These are phyloP conservation scores for Pythium phragmiticola DNA, from an alignment of 352 stramenopile species.

Conservation along the genomic window DNA sequence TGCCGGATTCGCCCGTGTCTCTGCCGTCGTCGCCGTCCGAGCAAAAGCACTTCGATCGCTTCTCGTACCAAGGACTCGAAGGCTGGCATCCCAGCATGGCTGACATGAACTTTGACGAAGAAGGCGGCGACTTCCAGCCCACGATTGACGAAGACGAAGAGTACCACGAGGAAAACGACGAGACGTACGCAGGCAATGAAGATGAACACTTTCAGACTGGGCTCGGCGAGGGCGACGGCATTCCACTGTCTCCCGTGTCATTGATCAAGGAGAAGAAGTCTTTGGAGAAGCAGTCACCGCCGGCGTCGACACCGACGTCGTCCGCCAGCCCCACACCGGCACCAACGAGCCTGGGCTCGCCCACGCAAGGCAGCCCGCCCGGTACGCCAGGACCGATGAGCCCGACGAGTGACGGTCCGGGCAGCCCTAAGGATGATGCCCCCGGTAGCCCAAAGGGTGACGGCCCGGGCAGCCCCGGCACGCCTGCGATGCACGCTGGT, in stretches of 20 bases:
- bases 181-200: constrained; percentile 7
- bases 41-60: constrained; percentile 72
- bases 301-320: constrained; percentile 4
- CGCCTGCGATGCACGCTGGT: constrained; percentile 7
- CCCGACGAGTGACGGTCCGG: background rate
- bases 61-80: constrained; percentile 66
- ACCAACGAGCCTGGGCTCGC: constrained; percentile 32
- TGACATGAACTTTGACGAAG: constrained; percentile 64
- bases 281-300: constrained; percentile 3
- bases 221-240: constrained; percentile 5
- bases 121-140: constrained; percentile 52
- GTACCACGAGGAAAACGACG: constrained; percentile 44
- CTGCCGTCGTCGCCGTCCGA: constrained; percentile 62
- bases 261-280: constrained; percentile 19
- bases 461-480: constrained; percentile 3
- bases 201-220: constrained; percentile 22
- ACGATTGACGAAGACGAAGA: constrained; percentile 67
- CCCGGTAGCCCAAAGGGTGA: background rate
- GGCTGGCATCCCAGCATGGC: constrained; percentile 64
- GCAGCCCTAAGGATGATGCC: background rate
- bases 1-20: constrained; percentile 68
- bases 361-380: background rate
- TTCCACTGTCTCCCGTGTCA: constrained; percentile 15
- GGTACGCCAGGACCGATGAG: constrained; percentile 8
- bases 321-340: constrained; percentile 31